These are phyloP conservation scores for Scleroderma bovista DNA, from an alignment of 768 basidiomycete genomes.

Conservation along the genomic window DNA sequence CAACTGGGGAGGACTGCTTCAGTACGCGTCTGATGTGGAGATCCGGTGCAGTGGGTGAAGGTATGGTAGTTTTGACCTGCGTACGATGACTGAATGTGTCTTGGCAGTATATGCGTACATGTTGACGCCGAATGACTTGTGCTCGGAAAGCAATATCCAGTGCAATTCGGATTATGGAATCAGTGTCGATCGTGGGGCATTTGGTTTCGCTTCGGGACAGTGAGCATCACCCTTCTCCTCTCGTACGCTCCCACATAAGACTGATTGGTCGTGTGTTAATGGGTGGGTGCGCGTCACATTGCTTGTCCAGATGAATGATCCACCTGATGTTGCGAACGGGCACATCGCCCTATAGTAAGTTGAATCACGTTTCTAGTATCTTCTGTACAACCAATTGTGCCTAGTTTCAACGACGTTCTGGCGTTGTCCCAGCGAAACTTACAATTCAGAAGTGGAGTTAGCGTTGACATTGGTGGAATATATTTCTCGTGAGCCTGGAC, in stretches of 20 bases:
- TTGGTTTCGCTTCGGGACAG: slow-evolving; percentile 56
- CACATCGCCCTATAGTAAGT: slow-evolving; percentile 64
- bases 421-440: slow-evolving; percentile 57
- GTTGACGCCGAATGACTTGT: slow-evolving; percentile 56
- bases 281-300: slow-evolving; percentile 73
- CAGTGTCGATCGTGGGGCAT: slow-evolving; percentile 65
- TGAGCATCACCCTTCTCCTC: slow-evolving; percentile 34
- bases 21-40: slow-evolving; percentile 78
- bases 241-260: background rate
- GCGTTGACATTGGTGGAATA: slow-evolving; percentile 57
- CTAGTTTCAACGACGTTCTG: slow-evolving; percentile 68
- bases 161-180: slow-evolving; percentile 77
- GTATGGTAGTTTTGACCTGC: slow-evolving; percentile 32
- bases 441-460: slow-evolving; percentile 52
- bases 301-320: slow-evolving; percentile 73
- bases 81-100: background rate
- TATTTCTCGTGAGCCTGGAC: slow-evolving; percentile 63
- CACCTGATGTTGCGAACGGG: slow-evolving; percentile 66
- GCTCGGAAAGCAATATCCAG: slow-evolving; percentile 44
- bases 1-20: slow-evolving; percentile 66
- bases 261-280: background rate
- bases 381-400: background rate
- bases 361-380: background rate
- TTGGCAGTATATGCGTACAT: slow-evolving; percentile 75
- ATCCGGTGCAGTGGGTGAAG: slow-evolving; percentile 57